These are phyloP conservation scores for Nemania bipapillata DNA, from an alignment of 2,329 filamentous ascomycete species.

Conservation along the genomic window DNA sequence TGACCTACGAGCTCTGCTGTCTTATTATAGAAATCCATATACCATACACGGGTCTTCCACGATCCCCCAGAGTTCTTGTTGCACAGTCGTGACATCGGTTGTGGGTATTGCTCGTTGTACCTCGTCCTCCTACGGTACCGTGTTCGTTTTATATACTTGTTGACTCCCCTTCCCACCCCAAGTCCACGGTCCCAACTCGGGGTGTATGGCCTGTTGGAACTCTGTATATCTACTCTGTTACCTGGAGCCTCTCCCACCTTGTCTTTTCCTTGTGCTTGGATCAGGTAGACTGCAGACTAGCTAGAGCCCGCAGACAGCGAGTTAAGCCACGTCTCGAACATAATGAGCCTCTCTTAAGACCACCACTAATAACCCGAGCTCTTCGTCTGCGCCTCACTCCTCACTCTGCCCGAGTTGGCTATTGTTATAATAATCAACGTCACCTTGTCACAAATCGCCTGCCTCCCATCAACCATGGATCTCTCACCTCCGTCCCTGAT, in stretches of 20 bases:
- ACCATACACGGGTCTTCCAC: slow-evolving; percentile 11
- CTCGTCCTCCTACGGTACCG: neutral
- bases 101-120: slow-evolving; percentile 31
- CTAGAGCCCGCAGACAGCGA: slow-evolving; percentile 17
- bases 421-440: slow-evolving; percentile 36
- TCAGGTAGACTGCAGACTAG: too few species aligned
- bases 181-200: slow-evolving; percentile 18
- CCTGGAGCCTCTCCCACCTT: slow-evolving; percentile 27
- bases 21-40: slow-evolving; percentile 38
- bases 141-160: slow-evolving; percentile 23
- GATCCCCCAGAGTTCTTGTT: slow-evolving; percentile 32
- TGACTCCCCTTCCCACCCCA: too few species aligned
- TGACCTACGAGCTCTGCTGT: slow-evolving; percentile 17
- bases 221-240: slow-evolving; percentile 37
- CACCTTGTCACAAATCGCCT: slow-evolving; percentile 24
- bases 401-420: slow-evolving; percentile 31
- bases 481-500: slow-evolving; percentile 61
- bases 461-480: slow-evolving; percentile 58
- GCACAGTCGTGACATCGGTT: slow-evolving; percentile 18
- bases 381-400: slow-evolving; percentile 34
- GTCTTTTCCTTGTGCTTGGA: slow-evolving; percentile 19
- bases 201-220: slow-evolving; percentile 14
- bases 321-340: slow-evolving; percentile 35
- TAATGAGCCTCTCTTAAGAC: slow-evolving; percentile 33
- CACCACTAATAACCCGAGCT: slow-evolving; percentile 18